Percentiles rank a stretch among this genome's conserved stretches.
phyloP scores from a whole-genome alignment of 208 protist genomes.

The Novymonas esmeraldas region DNA sequence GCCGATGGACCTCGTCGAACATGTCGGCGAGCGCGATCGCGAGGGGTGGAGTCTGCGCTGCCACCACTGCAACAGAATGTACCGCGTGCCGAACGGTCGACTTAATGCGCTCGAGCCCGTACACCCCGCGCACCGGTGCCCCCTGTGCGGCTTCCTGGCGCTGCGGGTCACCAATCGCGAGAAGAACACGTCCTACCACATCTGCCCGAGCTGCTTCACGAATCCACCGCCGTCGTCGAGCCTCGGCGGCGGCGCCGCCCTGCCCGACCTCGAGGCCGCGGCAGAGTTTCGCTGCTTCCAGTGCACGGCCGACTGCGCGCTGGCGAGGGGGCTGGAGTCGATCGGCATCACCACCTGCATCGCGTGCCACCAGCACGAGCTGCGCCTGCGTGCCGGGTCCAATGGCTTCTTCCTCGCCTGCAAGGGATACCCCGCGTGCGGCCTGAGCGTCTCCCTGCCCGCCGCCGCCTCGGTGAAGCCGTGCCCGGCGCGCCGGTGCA shows the following conservation, averaged over 20 bases:
- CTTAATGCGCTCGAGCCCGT: constrained; percentile 49
- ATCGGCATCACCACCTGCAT: constrained; percentile 66
- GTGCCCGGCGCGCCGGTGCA: constrained; percentile 48
- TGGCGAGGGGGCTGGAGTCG: constrained; percentile 69
- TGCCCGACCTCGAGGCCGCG: constrained; percentile 40
- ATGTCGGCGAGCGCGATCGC: constrained; percentile 42
- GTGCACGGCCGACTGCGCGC: constrained; percentile 73
- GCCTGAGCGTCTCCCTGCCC: constrained; percentile 63
- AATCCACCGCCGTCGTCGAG: constrained; percentile 41
- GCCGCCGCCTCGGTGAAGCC: constrained; percentile 52
- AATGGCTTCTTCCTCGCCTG: constrained; percentile 63
- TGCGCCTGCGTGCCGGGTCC: constrained; percentile 58
- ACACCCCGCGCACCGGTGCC: constrained; percentile 46
- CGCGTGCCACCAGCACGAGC: constrained; percentile 62
- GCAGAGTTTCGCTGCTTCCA: constrained; percentile 89
- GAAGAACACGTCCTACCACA: constrained; percentile 71
- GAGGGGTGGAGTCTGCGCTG: constrained; percentile 57
- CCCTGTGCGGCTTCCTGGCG: constrained; percentile 69
- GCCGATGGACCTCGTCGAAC: constrained; percentile 66
- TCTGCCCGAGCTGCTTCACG: constrained; percentile 84
- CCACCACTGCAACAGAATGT: constrained; percentile 34
- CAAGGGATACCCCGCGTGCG: constrained; percentile 73
- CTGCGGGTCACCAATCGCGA: constrained; percentile 69
- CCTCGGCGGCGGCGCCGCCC: not conserved
- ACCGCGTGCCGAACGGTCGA: constrained; percentile 64